Conservation (phyloP, 2,329 filamentous ascomycete genomes). For the Colletotrichum lupini region DNA sequence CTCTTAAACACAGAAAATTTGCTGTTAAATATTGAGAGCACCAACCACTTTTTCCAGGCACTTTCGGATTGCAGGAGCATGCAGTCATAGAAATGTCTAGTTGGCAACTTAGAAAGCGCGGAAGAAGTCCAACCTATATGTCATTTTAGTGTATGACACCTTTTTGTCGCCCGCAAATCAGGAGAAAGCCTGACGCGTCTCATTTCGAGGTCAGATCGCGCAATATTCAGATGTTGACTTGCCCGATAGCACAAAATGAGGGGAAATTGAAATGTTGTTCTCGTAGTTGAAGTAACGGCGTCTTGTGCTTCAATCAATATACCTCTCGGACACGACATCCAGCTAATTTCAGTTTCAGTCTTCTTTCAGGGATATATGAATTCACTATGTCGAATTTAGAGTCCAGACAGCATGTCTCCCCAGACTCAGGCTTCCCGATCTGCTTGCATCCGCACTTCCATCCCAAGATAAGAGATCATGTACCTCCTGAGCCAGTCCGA, state of each 20-base stretch:
- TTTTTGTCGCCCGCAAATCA: neutral
- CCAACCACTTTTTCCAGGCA: neutral
- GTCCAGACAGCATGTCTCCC: slow-evolving; percentile 58
- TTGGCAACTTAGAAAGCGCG: neutral
- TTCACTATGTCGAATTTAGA: slow-evolving; percentile 52
- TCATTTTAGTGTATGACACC: neutral
- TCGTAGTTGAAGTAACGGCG: neutral
- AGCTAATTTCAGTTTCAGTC: neutral
- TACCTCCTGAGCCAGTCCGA: slow-evolving; percentile 51
- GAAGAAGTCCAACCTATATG: neutral
- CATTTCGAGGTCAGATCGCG: neutral
- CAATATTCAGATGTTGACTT: neutral
- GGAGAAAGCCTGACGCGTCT: neutral
- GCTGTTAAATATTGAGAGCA: too few species aligned
- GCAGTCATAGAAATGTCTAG: neutral
- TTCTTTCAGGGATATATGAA: neutral
- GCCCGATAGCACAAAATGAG: neutral
- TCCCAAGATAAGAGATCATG: slow-evolving; percentile 53
- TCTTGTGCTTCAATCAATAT: neutral
- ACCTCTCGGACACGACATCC: neutral
- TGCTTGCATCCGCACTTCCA: slow-evolving; percentile 60
- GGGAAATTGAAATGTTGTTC: neutral
- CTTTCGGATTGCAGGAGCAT: neutral
- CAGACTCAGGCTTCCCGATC: slow-evolving; percentile 59
- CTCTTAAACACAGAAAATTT: too few species aligned